Evolutionary conservation across 345 rosid genomes (phyloP).

Genomic region (Eucalyptus erythrocorys): DNA sequence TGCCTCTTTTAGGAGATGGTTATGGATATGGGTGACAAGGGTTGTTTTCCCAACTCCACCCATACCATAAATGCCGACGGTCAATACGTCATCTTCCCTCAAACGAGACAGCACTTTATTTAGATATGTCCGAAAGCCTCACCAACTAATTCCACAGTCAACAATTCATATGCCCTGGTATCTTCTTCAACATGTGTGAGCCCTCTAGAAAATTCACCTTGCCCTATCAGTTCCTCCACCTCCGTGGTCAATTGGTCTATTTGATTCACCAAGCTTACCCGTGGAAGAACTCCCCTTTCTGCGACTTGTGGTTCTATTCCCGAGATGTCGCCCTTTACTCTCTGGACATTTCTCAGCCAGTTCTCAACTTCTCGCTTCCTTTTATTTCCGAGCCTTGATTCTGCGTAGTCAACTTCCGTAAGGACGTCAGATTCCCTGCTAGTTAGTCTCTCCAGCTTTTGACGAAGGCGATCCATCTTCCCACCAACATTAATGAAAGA

Average conservation of each 20-base stretch:
- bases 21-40: not conserved
- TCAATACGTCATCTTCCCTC: accelerated
- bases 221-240: not conserved
- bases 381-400: not conserved
- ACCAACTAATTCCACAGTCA: accelerated
- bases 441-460: not conserved
- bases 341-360: not conserved
- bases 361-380: not conserved
- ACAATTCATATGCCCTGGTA: not conserved
- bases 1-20: not conserved
- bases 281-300: accelerated
- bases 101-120: not conserved
- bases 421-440: not conserved
- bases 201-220: accelerated
- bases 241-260: not conserved
- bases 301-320: not conserved
- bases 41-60: not conserved
- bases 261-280: not conserved
- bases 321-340: accelerated
- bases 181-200: not conserved
- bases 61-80: not conserved
- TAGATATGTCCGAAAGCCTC: not conserved
- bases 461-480: not conserved
- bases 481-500: accelerated
- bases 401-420: accelerated